Conservation (phyloP, 257 asterid genomes). For the Salvia splendens region DNA sequence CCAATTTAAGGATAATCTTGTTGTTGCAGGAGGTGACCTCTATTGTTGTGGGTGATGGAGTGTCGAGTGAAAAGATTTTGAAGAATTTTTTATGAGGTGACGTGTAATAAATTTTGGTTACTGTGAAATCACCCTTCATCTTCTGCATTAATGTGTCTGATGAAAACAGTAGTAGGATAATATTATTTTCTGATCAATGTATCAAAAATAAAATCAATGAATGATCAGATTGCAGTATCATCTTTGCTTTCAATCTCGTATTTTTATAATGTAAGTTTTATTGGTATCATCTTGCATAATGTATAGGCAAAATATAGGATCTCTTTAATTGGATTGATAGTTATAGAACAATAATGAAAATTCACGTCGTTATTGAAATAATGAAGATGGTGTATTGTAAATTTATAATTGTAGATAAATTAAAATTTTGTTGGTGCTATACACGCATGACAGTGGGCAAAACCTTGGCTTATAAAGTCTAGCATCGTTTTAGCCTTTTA, state of each 20-base stretch:
- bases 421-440: too few relatives aligned
- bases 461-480: too few relatives aligned
- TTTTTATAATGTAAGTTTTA: too few relatives aligned
- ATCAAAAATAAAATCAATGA: conserved; percentile 14
- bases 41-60: conserved; percentile 75
- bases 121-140: conserved; percentile 35
- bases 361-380: too few relatives aligned
- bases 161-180: neutral
- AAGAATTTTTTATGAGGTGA: conserved; percentile 62
- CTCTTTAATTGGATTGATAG: too few relatives aligned
- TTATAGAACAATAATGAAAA: too few relatives aligned
- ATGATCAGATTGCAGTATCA: neutral
- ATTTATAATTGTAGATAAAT: too few relatives aligned
- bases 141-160: conserved; percentile 27
- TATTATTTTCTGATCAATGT: conserved; percentile 4
- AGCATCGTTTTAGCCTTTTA: too few relatives aligned
- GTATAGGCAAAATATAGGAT: too few relatives aligned
- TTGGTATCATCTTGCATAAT: too few relatives aligned
- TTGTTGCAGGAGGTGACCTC: conserved; percentile 79
- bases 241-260: neutral
- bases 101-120: conserved; percentile 35
- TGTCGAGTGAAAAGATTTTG: conserved; percentile 68
- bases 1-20: neutral
- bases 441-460: too few relatives aligned
- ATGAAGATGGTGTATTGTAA: too few relatives aligned